phyloP scores from a whole-genome alignment of 2,329 filamentous ascomycete genomes.

The Chrysoporthe puriensis region DNA sequence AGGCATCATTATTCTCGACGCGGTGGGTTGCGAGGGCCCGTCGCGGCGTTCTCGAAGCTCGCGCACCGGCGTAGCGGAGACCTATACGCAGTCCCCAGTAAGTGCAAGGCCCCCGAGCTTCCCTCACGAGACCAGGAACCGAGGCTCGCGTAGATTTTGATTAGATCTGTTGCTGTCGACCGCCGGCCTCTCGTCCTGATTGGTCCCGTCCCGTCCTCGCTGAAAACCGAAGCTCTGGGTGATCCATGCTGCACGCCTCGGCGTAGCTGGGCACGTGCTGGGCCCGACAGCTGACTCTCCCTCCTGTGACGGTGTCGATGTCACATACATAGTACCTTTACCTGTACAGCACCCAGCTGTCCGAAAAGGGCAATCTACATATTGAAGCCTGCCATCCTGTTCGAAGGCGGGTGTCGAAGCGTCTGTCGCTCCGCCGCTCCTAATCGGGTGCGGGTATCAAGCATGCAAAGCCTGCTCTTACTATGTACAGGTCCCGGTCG shows the following conservation, averaged over 20 bases:
- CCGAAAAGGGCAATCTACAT: background rate
- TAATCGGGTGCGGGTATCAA: no score
- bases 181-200: background rate
- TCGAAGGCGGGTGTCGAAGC: no score
- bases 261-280: background rate
- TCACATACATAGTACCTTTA: background rate
- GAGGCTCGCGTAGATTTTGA: constrained; percentile 1
- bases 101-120: no score
- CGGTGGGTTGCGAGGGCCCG: background rate
- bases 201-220: background rate
- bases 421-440: no score
- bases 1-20: background rate
- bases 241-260: background rate
- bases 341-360: background rate
- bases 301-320: background rate
- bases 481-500: no score
- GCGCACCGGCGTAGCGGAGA: background rate
- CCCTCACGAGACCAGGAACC: background rate
- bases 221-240: background rate
- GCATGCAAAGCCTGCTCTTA: no score
- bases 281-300: background rate
- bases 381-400: background rate
- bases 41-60: background rate
- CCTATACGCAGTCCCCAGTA: background rate
- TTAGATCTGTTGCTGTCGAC: background rate